Base-by-base conservation (phyloP, 1,284 basidiomycete genomes). In the Hortiboletus rubellus region DNA sequence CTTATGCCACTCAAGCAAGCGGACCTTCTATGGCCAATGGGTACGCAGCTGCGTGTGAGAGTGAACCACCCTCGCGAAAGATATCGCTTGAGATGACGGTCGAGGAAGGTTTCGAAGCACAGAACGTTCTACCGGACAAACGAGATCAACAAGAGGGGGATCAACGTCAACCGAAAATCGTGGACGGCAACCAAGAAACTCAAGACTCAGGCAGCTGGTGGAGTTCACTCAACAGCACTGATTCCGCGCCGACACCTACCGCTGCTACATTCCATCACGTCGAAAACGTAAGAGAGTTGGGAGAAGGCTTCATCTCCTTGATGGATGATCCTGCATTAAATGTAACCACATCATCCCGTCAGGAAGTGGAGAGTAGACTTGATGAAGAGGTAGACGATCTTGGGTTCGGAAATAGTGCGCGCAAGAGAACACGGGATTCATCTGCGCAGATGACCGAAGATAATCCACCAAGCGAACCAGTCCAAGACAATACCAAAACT, bases 321-420 rank as follows among this genome's bases (percentile, higher is more conserved):
- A 94, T 96, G 90, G 91, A 93, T 65, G 79, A 76, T 46, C 74
- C 79, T 52, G 74, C 80, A 12, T 77, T 82, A 7, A 71, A 67
- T 7, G 50, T 46, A n/a, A 57, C 51, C 5, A 17, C 63, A 66
- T 50, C 64, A 65, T 40, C 63, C 63, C 33, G 36, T 67, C 52
- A 63, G 60, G 46, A 68, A 31, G 62, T 66, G 45, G 60, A 68
- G 48, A 72, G 72, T 27, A 24, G 37, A 22, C 75, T 82, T 33
- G 84, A 85, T 5, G 86, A 91, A 5, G 91, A 91, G 18, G 87
- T 89, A 6, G 94, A 96, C 50, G 94, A 98, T 65, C 82, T 98
- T 40, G 96, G 97, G 3, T 82, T 99, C 58, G 93, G 96, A 12
- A 99, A 98, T 69, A 77, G 76, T 4, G 78, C 80, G 34, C 70